Evolutionary conservation across 2,329 filamentous ascomycete species (phyloP).

Genomic region (Penicillium vulpinum): DNA sequence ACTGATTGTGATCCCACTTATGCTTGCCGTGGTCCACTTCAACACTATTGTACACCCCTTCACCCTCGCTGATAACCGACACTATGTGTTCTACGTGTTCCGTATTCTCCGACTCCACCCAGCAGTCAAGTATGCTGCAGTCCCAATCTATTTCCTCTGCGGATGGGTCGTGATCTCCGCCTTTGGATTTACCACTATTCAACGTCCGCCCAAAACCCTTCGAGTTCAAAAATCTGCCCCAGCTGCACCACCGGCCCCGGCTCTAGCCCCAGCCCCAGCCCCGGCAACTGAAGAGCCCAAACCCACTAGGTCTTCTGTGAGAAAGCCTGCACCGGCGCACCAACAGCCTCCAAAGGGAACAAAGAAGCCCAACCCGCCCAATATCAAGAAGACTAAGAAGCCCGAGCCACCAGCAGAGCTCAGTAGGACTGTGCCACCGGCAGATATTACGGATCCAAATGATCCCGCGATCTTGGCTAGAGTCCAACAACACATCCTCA

Average conservation of each 20-base stretch:
- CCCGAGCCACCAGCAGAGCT: constrained; percentile 7
- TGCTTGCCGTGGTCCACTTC: constrained; percentile 61
- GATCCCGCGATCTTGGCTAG: constrained; percentile 31
- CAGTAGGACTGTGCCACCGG: not conserved
- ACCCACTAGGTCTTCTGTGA: not conserved
- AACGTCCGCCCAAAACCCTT: constrained; percentile 22
- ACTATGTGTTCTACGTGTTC: constrained; percentile 98
- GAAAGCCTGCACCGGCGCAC: constrained; percentile 2
- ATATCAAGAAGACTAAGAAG: constrained; percentile 23
- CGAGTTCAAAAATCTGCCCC: constrained; percentile 15
- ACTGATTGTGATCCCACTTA: constrained; percentile 41
- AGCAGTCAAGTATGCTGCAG: constrained; percentile 65
- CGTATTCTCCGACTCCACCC: constrained; percentile 71
- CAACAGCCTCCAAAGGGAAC: constrained; percentile 23
- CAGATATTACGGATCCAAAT: constrained; percentile 16
- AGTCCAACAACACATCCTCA: constrained; percentile 31
- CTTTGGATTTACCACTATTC: constrained; percentile 51
- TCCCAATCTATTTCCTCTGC: constrained; percentile 68
- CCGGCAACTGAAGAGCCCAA: not conserved
- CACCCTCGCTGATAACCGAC: constrained; percentile 91
- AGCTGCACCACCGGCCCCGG: constrained; percentile 17
- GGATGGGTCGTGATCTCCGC: constrained; percentile 68
- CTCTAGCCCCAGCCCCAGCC: constrained; percentile 12
- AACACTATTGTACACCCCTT: constrained; percentile 97
- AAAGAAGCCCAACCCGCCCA: constrained; percentile 25